Percentiles rank a stretch among this genome's conserved stretches.
Evolutionary conservation across 116 monocot species (phyloP).

Genomic region (Trichopus zeylanicus): DNA sequence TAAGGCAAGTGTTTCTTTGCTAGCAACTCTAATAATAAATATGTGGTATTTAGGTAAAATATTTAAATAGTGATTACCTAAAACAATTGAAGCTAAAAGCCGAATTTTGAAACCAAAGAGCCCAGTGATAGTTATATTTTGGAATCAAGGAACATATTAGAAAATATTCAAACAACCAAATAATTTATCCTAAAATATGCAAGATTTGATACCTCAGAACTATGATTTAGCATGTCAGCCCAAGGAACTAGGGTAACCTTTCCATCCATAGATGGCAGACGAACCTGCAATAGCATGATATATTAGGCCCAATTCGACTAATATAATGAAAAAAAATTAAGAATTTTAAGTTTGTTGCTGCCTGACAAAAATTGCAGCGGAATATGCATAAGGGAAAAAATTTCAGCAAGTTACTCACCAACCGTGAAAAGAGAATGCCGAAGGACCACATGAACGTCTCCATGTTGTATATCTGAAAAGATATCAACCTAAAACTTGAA

Average conservation of each 20-base stretch:
- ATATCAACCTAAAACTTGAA: constrained; percentile 3
- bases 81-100: no score
- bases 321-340: neutral
- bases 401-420: constrained; percentile 30
- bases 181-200: no score
- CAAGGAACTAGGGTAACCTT: constrained; percentile 93
- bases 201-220: constrained; percentile 52
- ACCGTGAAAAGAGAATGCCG: constrained; percentile 93
- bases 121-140: no score
- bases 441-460: constrained; percentile 92
- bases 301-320: constrained; percentile 2
- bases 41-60: no score
- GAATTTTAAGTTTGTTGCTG: neutral
- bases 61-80: no score
- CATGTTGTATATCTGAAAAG: constrained; percentile 81
- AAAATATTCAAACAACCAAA: no score
- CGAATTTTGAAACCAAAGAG: no score
- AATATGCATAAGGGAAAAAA: neutral
- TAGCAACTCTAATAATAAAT: no score
- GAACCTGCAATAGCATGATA: constrained; percentile 44
- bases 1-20: no score
- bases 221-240: constrained; percentile 99
- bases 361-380: neutral
- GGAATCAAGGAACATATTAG: no score
- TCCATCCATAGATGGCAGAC: constrained; percentile 88